A percentile compares a stretch with the other conserved stretches of the same genome.
Conservation (phyloP, 306 rosid genomes). For the Fragaria vesca region DNA sequence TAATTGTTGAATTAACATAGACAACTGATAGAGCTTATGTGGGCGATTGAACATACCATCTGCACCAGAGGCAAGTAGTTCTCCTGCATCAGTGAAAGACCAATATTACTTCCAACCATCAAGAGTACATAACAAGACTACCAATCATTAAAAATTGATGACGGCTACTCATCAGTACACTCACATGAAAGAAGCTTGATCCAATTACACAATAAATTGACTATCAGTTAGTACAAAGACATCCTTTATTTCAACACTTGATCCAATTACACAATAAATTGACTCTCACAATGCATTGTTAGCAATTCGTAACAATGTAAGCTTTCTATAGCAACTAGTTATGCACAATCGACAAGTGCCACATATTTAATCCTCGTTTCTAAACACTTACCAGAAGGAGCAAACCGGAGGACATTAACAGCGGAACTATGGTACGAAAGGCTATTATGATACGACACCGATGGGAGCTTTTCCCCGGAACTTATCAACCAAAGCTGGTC, state of each 20-base stretch:
- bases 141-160: background rate
- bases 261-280: background rate
- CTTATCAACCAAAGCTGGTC: constrained; percentile 73
- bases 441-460: constrained; percentile 59
- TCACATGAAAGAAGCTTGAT: background rate
- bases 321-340: background rate
- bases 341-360: background rate
- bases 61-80: constrained; percentile 82
- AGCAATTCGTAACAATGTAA: background rate
- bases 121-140: background rate
- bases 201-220: no score
- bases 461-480: constrained; percentile 60
- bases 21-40: constrained; percentile 1
- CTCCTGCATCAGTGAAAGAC: constrained; percentile 55
- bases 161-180: background rate
- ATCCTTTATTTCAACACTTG: background rate
- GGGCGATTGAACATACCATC: constrained; percentile 51
- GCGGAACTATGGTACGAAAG: constrained; percentile 79
- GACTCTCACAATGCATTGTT: background rate
- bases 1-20: background rate
- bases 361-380: background rate
- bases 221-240: background rate
- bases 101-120: constrained; percentile 15
- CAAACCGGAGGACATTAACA: constrained; percentile 78
- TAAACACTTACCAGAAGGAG: constrained; percentile 59